Percentiles rank a stretch among this genome's conserved stretches.
Evolutionary conservation across 768 basidiomycete genomes (phyloP).

Genomic region (Coprinopsis strossmayeri): DNA sequence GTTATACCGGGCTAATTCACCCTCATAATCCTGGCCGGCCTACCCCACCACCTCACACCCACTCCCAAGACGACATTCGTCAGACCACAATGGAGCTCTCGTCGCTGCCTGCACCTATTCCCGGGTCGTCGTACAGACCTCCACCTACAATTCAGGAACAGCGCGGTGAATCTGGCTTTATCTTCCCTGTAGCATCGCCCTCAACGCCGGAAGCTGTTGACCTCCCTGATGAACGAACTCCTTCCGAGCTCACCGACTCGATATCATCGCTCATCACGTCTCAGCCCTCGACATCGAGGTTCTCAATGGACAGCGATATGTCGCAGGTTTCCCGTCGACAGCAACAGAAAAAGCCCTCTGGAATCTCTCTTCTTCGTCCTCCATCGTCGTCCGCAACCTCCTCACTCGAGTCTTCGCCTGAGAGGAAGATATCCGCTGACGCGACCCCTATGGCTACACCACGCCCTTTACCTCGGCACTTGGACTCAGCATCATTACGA

Average conservation of each 20-base stretch:
- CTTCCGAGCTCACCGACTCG: constrained; percentile 11
- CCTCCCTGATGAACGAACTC: not conserved
- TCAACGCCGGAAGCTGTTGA: not conserved
- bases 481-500: not conserved
- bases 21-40: constrained; percentile 1
- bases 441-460: constrained; percentile 14
- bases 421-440: not conserved
- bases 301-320: not conserved
- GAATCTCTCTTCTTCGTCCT: constrained; percentile 29
- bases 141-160: not conserved
- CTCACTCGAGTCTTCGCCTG: constrained; percentile 6
- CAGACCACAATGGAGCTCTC: constrained; percentile 63
- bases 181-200: constrained; percentile 26
- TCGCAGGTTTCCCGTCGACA: constrained; percentile 8
- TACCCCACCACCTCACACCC: constrained; percentile 24
- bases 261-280: constrained; percentile 13
- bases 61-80: constrained; percentile 60
- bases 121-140: constrained; percentile 6
- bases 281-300: not conserved
- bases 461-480: constrained; percentile 3
- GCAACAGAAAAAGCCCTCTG: constrained; percentile 19
- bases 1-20: constrained; percentile 14
- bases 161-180: constrained; percentile 16
- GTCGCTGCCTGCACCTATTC: constrained; percentile 34
- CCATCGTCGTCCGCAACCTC: not conserved